Conservation (phyloP, 345 rosid species). For the Schrenkiella parvula region DNA sequence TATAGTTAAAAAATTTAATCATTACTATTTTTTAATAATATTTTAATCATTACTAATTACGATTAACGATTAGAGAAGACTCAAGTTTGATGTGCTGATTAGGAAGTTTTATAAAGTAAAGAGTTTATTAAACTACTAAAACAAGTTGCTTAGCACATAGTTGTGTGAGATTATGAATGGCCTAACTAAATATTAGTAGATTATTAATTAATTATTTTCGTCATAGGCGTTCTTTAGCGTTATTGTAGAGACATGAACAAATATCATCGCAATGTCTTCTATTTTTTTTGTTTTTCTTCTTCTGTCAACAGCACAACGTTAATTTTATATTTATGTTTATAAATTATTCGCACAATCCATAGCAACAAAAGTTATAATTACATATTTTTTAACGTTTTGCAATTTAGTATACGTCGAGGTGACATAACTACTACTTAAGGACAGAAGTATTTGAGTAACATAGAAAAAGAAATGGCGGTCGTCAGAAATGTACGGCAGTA, state of each 20-base stretch:
- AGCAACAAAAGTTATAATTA: background rate
- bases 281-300: background rate
- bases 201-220: background rate
- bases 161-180: constrained; percentile 6
- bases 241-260: constrained; percentile 28
- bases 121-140: background rate
- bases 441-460: too few relatives aligned
- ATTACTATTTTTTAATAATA: too few relatives aligned
- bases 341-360: background rate
- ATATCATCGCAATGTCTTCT: background rate
- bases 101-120: background rate
- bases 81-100: background rate
- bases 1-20: too few relatives aligned
- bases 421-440: too few relatives aligned
- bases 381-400: background rate
- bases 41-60: background rate
- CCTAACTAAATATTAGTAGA: background rate
- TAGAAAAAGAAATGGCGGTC: background rate
- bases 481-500: background rate
- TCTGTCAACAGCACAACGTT: background rate
- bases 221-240: constrained; percentile 14
- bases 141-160: constrained; percentile 1
- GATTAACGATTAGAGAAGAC: background rate
- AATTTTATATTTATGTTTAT: background rate
- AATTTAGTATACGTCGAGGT: background rate